Percentiles rank a stretch among this genome's conserved stretches.
Conservation (phyloP, 768 basidiomycete species). For the Tylopilus sp. region DNA sequence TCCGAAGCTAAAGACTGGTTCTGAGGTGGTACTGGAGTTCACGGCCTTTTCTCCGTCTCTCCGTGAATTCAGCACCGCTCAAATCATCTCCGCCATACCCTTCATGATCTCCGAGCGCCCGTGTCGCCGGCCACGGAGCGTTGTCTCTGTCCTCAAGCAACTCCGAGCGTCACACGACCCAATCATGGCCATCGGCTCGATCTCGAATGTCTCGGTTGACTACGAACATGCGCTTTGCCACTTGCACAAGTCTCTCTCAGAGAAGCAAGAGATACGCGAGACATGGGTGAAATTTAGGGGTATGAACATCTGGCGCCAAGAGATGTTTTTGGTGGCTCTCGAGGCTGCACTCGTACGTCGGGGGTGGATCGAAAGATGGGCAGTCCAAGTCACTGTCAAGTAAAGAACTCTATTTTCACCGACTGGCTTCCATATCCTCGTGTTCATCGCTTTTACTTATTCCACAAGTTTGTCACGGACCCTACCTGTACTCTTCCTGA, state of each 20-base stretch:
- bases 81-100: conserved; percentile 43
- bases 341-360: conserved; percentile 49
- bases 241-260: conserved; percentile 6
- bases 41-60: conserved; percentile 38
- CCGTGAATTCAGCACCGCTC: conserved; percentile 33
- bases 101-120: conserved; percentile 35
- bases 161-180: conserved; percentile 27
- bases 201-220: conserved; percentile 40
- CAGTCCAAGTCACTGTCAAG: conserved; percentile 21
- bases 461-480: not conserved
- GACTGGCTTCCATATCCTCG: not conserved
- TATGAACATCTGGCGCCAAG: conserved; percentile 41
- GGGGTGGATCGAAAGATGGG: conserved; percentile 48
- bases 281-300: conserved; percentile 24
- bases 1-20: conserved; percentile 14
- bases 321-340: conserved; percentile 46
- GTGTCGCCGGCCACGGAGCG: conserved; percentile 35
- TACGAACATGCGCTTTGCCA: conserved; percentile 21
- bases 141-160: conserved; percentile 37
- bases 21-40: conserved; percentile 31
- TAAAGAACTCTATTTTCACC: conserved; percentile 7
- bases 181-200: conserved; percentile 29
- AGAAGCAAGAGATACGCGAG: conserved; percentile 13
- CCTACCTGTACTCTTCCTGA: not conserved
- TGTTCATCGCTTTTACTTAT: no score